Base-by-base conservation (phyloP, 2,329 filamentous ascomycete species). In the Pezicula radicicola region DNA sequence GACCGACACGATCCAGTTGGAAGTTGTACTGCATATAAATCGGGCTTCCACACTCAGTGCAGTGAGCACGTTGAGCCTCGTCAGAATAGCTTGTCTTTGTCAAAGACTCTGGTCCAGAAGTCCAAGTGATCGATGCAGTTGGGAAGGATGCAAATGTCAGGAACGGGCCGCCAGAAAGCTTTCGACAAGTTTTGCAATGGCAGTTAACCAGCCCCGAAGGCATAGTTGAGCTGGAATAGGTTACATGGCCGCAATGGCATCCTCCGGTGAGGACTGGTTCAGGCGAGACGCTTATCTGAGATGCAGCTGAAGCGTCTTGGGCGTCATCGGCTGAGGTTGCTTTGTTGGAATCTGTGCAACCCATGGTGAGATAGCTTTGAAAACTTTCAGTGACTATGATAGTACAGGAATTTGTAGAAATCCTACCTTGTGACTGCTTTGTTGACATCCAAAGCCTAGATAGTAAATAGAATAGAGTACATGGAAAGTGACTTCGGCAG, bases 141-240 rank as follows among this genome's bases (percentile, higher is more conserved):
- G 68, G 62, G 39, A 78, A 70, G 8, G 65, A 53, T 7, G 67
- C 65, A 54, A 75, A 79, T 3, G 71, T 66, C 35, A 77, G 63
- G 52, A 69, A 79, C 1, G 70, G 70, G 3, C 69, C 71, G 12
- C 76, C 75, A 2, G 75, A 72, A 37, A 76, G 54, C 58, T 74
- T 73, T 51, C 75, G 74, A 55, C 77, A 80, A 39, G 70, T 71
- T n/a, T 61, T 63, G 58, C 77, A 80, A 59, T 78, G 70, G 61
- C 76, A 80, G 50, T 72, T 62, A 16, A 64, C 67, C 27, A 75
- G 60, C 21, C 61, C 53, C 12, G 57, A 61, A 1, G 75, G 73
- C 1, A 66, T 58, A 1, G 54, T 55, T 13, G 66, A 68, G 48
- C 67, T 68, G 1, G 63, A 69, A 63, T 75, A 79, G 37, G 63